Percentiles rank a stretch among this genome's conserved stretches.
These are phyloP conservation scores for Echites panduratus DNA, from an alignment of 257 asterid species.

Conservation along the genomic window DNA sequence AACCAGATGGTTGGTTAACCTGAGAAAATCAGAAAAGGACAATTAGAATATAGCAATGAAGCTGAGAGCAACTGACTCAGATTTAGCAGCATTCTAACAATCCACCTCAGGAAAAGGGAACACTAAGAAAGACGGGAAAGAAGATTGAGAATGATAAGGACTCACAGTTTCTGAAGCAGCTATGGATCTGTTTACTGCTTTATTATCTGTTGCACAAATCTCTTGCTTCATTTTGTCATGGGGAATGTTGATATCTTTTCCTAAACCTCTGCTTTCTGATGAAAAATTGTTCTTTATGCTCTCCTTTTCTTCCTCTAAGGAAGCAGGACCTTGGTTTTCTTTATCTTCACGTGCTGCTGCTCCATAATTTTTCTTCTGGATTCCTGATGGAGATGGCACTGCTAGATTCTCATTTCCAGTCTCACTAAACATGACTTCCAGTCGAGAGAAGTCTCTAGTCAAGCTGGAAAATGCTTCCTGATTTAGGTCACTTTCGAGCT, in stretches of 20 bases:
- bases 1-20: slow-evolving; percentile 45
- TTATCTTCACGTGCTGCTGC: slow-evolving; percentile 33
- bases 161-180: slow-evolving; percentile 42
- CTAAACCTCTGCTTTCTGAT: slow-evolving; percentile 27
- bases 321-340: slow-evolving; percentile 49
- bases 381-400: slow-evolving; percentile 27
- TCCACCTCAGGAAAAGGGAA: neutral
- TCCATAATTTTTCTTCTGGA: slow-evolving; percentile 21
- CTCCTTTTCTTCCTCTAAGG: slow-evolving; percentile 28
- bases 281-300: slow-evolving; percentile 18
- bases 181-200: slow-evolving; percentile 23
- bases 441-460: slow-evolving; percentile 47
- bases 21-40: slow-evolving; percentile 15
- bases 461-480: slow-evolving; percentile 42
- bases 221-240: slow-evolving; percentile 25
- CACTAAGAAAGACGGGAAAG: neutral
- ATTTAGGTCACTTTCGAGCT: slow-evolving; percentile 40
- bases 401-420: slow-evolving; percentile 30
- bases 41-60: neutral
- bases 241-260: slow-evolving; percentile 24
- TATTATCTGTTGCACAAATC: slow-evolving; percentile 24
- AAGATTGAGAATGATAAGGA: slow-evolving; percentile 18
- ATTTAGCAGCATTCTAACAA: neutral
- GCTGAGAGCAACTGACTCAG: neutral
- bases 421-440: slow-evolving; percentile 55